Percentiles rank a stretch among this genome's conserved stretches.
Conservation (phyloP, 1,284 basidiomycete species). For the Papiliotrema flavescens region DNA sequence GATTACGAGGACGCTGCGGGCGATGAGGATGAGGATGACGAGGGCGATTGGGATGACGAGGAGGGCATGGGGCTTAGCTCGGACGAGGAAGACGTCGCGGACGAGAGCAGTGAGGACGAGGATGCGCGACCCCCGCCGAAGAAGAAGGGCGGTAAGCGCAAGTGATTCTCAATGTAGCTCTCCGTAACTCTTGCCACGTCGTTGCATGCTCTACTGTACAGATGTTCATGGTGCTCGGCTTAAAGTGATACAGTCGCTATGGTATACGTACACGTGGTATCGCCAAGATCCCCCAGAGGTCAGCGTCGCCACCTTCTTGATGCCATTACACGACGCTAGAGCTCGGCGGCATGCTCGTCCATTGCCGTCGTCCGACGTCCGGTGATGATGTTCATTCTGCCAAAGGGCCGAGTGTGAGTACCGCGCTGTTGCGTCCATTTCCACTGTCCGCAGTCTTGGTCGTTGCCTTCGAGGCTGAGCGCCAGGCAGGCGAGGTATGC, state of each 20-base stretch:
- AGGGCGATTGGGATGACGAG: conserved; percentile 47
- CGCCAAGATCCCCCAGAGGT: no score
- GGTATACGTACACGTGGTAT: no score
- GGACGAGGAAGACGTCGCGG: conserved; percentile 39
- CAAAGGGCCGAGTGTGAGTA: conserved; percentile 35
- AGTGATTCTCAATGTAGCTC: neutral
- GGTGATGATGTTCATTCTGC: conserved; percentile 15
- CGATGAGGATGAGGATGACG: conserved; percentile 57
- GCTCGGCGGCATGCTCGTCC: no score
- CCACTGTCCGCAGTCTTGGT: conserved; percentile 24
- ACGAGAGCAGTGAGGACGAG: conserved; percentile 36
- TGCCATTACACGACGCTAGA: no score
- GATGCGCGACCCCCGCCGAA: conserved; percentile 18
- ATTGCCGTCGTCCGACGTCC: neutral
- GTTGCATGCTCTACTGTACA: no score
- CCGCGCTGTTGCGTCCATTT: conserved; percentile 31
- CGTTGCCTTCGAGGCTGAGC: conserved; percentile 19
- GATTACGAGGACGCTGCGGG: conserved; percentile 50
- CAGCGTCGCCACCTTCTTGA: no score
- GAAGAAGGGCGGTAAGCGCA: conserved; percentile 9
- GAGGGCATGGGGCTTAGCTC: conserved; percentile 52
- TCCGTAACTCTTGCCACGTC: no score
- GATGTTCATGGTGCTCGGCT: no score
- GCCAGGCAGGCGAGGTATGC: conserved; percentile 28
- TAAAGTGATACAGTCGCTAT: no score